These are phyloP conservation scores for Albophoma yamanashiensis DNA, from an alignment of 2,329 filamentous ascomycete genomes.

Conservation along the genomic window DNA sequence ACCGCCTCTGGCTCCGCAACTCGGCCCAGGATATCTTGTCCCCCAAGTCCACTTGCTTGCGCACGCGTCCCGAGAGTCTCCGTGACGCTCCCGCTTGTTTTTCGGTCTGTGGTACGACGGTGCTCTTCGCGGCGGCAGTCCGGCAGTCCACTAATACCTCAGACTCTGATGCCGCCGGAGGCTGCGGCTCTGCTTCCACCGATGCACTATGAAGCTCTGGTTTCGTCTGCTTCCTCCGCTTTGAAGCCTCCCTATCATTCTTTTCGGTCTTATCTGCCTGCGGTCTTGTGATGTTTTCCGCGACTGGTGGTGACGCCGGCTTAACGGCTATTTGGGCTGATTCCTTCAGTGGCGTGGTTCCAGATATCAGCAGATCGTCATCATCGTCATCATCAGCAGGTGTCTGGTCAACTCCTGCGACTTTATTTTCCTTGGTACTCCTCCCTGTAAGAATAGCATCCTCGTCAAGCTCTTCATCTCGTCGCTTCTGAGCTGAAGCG, in stretches of 20 bases:
- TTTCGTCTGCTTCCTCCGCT: background rate
- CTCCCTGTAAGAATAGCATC: slow-evolving; percentile 10
- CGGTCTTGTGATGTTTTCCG: background rate
- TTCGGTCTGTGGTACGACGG: background rate
- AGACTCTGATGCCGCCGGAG: background rate
- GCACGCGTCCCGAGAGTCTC: background rate
- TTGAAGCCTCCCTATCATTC: background rate
- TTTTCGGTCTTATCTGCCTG: background rate
- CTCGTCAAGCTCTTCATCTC: slow-evolving; percentile 13
- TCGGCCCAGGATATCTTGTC: slow-evolving; percentile 19
- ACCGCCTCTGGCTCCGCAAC: slow-evolving; percentile 6
- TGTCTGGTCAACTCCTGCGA: background rate
- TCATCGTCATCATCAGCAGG: slow-evolving; percentile 10
- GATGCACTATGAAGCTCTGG: background rate
- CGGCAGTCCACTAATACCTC: background rate
- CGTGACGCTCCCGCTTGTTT: background rate
- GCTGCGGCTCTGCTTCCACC: background rate
- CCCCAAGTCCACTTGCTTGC: slow-evolving; percentile 17
- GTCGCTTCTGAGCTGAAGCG: background rate
- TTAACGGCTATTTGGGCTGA: background rate
- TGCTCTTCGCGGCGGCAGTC: background rate
- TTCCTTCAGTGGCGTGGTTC: background rate
- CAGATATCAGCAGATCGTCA: slow-evolving; percentile 12
- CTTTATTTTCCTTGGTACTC: background rate
- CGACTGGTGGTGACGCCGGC: too few relatives aligned